Conservation (phyloP, 345 rosid genomes). For the Brassica nigra region DNA sequence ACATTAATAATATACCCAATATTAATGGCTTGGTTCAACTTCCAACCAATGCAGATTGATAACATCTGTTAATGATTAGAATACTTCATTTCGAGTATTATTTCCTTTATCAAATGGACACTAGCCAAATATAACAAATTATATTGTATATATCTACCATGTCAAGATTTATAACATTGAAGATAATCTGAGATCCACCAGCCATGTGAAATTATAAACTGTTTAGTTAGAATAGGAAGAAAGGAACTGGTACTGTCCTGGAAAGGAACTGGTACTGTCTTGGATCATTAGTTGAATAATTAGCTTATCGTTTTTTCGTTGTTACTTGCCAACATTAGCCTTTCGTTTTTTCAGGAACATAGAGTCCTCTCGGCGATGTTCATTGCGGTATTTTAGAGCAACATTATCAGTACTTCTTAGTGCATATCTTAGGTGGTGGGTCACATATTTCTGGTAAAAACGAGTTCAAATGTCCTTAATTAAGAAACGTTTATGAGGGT, state of each 20-base stretch:
- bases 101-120: background rate
- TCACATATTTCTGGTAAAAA: too few relatives aligned
- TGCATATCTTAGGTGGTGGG: too few relatives aligned
- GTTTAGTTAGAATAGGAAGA: too few relatives aligned
- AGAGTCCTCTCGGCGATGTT: background rate
- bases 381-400: background rate
- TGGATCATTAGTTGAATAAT: background rate
- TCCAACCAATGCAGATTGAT: constrained; percentile 25
- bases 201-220: background rate
- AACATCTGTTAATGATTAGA: background rate
- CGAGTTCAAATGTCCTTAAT: too few relatives aligned
- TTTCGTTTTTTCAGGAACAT: background rate
- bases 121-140: background rate
- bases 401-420: too few relatives aligned
- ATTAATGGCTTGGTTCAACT: constrained; percentile 16
- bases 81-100: background rate
- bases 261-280: background rate
- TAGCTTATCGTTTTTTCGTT: too few relatives aligned
- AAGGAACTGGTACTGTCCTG: background rate
- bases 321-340: background rate
- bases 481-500: too few relatives aligned
- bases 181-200: background rate
- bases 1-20: constrained; percentile 9
- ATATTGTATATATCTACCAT: background rate
- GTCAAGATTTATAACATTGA: background rate